Evolutionary conservation across 108 stramenopile species (phyloP), one percentile per base, ranked within the genome.

Genomic region (Fragilaria crotonensis): DNA sequence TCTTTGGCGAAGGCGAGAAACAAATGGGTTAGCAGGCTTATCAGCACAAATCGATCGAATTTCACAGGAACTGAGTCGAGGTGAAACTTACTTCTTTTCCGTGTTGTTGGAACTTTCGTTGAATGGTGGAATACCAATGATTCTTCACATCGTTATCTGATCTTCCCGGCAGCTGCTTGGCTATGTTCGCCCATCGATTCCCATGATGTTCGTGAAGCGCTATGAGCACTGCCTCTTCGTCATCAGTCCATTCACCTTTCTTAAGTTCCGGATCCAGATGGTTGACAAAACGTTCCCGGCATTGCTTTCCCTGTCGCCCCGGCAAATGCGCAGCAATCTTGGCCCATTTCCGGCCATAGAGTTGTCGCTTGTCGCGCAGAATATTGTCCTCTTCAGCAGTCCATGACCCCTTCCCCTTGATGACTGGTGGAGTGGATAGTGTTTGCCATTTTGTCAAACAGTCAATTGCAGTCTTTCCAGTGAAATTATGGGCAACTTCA

Each of bases 261-360:
- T 95, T 93, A 46, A 96, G 60, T 26, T 73, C 62, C 19, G 97
- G 97, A 70, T 96, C 90, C 26, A 98, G 72, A 70, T 96, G 95
- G 67, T 98, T 96, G 30, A 91, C 90, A 75, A 90, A 98, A 3
- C 97, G 90, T 72, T 99, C 99, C 30, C 99, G 83, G 64, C 97
- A 98, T 63, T 98, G 97, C 80, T 99, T 99, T 18, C 98, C 98
- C 56, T 96, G 92, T 31, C 98, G 64, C 0, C 97, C 98, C n/a
- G 97, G 97, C 1, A 97, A 71, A 25, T 75, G 74, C 26, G 73
- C 68, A 18, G 98, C 96, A 67, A 99, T 95, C 61, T 84, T 83
- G 48, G 86, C 79, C 97, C 97, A 98, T 61, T 95, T 94, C 33
- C 80, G 78, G 59, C 75, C 96, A 63, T 81, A 85, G 14, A 65